These are phyloP conservation scores for Ramalina peruviana DNA, from an alignment of 495 filamentous ascomycete species.

Conservation along the genomic window DNA sequence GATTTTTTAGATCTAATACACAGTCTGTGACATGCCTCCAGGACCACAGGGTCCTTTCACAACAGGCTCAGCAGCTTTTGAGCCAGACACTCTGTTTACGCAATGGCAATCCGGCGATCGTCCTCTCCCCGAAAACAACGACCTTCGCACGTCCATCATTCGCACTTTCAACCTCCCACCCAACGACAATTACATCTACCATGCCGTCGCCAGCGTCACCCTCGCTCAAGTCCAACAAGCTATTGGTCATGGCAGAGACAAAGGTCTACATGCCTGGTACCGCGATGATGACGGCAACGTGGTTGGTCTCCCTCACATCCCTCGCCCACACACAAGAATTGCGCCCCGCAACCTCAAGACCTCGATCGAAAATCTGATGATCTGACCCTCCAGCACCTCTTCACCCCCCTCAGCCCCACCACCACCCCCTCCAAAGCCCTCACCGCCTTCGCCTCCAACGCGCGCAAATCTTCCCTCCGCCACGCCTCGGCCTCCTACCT, in stretches of 20 bases:
- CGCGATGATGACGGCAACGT: constrained; percentile 19
- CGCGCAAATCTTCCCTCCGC: constrained; percentile 41
- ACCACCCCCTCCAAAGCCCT: constrained; percentile 37
- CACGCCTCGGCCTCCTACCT: constrained; percentile 35
- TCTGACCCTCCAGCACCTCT: constrained; percentile 3
- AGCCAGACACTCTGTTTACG: constrained; percentile 24
- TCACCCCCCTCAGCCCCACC: constrained; percentile 23
- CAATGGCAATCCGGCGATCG: constrained; percentile 17
- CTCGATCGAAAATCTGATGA: background rate
- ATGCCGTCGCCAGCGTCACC: constrained; percentile 36
- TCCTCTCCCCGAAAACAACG: constrained; percentile 22
- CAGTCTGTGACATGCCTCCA: background rate
- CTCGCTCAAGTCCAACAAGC: constrained; percentile 39
- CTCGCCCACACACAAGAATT: background rate
- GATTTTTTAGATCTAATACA: background rate
- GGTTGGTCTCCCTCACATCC: constrained; percentile 13
- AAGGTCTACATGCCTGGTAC: constrained; percentile 32
- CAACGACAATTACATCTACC: constrained; percentile 42
- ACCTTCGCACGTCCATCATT: constrained; percentile 34
- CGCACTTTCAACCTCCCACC: constrained; percentile 35
- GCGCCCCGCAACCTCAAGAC: background rate
- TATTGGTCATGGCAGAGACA: constrained; percentile 28
- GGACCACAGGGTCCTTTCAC: constrained; percentile 8
- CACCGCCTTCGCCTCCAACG: constrained; percentile 38
- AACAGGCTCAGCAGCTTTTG: constrained; percentile 19